phyloP scores from a whole-genome alignment of 768 basidiomycete genomes.

The Hygrophorus russula region DNA sequence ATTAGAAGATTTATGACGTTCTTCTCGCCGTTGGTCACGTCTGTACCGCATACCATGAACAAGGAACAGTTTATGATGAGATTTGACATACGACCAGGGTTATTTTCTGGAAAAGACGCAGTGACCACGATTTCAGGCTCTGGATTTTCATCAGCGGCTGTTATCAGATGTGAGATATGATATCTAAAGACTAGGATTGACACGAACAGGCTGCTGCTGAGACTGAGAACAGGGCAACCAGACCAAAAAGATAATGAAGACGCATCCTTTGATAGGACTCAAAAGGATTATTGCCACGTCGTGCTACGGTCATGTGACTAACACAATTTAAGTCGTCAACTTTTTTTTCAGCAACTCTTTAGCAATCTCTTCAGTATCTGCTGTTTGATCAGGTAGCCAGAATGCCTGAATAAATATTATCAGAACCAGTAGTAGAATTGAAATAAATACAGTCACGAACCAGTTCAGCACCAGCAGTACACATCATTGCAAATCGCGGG shows the following conservation, averaged over 20 bases:
- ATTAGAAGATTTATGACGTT: constrained; percentile 55
- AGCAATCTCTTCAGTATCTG: constrained; percentile 59
- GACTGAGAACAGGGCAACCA: constrained; percentile 9
- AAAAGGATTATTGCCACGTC: neutral
- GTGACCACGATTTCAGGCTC: constrained; percentile 45
- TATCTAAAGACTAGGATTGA: constrained; percentile 1
- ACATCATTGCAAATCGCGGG: constrained; percentile 82
- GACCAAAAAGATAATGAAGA: constrained; percentile 8
- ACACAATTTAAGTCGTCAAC: neutral
- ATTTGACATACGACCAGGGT: constrained; percentile 50
- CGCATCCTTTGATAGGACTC: constrained; percentile 10
- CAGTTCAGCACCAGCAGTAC: constrained; percentile 72
- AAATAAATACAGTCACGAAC: constrained; percentile 30
- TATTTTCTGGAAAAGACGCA: constrained; percentile 58
- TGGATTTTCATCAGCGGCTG: constrained; percentile 19
- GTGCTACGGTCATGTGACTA: neutral
- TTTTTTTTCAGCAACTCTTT: constrained; percentile 52
- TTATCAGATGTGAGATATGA: constrained; percentile 9
- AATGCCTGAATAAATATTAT: constrained; percentile 12
- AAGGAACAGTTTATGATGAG: neutral
- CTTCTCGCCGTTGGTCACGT: constrained; percentile 75
- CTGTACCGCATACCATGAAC: constrained; percentile 25
- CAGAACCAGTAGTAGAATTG: neutral
- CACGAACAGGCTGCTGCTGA: constrained; percentile 11
- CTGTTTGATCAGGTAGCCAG: constrained; percentile 12